Conservation (phyloP, 805 yeast genomes). For the Candida khao-thaluensis region DNA sequence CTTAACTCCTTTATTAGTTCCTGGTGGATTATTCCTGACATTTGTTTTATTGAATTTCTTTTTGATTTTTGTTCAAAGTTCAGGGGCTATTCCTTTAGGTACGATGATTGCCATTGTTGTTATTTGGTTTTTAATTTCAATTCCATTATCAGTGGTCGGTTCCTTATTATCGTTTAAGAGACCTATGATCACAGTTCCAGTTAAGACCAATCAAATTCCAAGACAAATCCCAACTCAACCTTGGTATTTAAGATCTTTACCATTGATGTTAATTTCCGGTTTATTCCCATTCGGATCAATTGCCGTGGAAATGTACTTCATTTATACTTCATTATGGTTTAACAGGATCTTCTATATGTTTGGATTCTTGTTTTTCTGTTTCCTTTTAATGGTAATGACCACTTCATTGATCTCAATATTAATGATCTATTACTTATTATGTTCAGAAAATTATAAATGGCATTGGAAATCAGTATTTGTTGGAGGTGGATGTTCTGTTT, state of each 20-base stretch:
- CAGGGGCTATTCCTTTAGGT: slow-evolving; percentile 94
- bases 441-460: slow-evolving; percentile 94
- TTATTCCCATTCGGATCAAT: slow-evolving; percentile 93
- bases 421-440: slow-evolving; percentile 78
- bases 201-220: slow-evolving; percentile 91
- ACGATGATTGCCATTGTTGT: slow-evolving; percentile 78
- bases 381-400: slow-evolving; percentile 76
- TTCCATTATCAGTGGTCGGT: slow-evolving; percentile 84
- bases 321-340: slow-evolving; percentile 89
- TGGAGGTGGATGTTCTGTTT: slow-evolving; percentile 86
- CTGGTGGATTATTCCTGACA: slow-evolving; percentile 65
- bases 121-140: slow-evolving; percentile 82
- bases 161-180: slow-evolving; percentile 72
- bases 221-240: slow-evolving; percentile 94
- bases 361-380: slow-evolving; percentile 90
- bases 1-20: slow-evolving; percentile 80
- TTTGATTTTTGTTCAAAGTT: slow-evolving; percentile 71
- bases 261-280: slow-evolving; percentile 76
- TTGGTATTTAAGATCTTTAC: slow-evolving; percentile 67
- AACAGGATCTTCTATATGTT: slow-evolving; percentile 95
- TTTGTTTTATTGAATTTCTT: slow-evolving; percentile 79
- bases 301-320: slow-evolving; percentile 92
- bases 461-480: slow-evolving; percentile 90
- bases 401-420: slow-evolving; percentile 78
- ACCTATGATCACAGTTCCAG: slow-evolving; percentile 64